Evolutionary conservation across 2,329 filamentous ascomycete species (phyloP).

Genomic region (Colletotrichum sp.): DNA sequence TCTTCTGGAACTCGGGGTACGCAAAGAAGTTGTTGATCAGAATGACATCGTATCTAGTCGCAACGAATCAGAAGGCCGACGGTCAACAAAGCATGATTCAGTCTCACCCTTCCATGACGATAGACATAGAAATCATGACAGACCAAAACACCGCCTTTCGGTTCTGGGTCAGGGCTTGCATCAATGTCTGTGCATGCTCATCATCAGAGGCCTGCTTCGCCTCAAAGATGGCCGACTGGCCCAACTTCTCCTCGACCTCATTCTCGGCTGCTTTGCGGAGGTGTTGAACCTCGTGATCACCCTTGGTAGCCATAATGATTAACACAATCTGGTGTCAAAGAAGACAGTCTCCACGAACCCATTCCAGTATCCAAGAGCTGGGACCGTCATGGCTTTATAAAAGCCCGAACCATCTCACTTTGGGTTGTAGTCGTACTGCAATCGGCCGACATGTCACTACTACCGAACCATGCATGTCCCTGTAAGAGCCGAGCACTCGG

Average conservation of each 20-base stretch:
- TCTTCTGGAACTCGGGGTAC: slow-evolving; percentile 41
- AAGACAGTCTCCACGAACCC: background rate
- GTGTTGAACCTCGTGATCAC: slow-evolving; percentile 3
- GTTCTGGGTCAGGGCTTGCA: slow-evolving; percentile 32
- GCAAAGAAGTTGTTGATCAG: slow-evolving; percentile 49
- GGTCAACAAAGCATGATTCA: rapidly evolving
- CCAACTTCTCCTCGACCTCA: slow-evolving; percentile 13
- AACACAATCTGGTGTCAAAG: background rate
- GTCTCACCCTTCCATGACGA: slow-evolving; percentile 56
- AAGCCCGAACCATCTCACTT: background rate
- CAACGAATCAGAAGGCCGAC: rapidly evolving
- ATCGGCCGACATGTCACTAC: background rate
- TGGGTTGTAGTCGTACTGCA: background rate
- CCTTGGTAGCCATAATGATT: background rate
- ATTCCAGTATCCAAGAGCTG: background rate
- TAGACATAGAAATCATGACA: slow-evolving; percentile 43
- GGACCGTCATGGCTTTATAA: background rate
- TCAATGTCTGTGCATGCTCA: slow-evolving; percentile 29
- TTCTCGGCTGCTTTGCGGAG: slow-evolving; percentile 10
- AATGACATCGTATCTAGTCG: background rate
- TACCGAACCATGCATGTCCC: background rate
- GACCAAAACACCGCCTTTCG: slow-evolving; percentile 43
- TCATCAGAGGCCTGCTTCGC: slow-evolving; percentile 16
- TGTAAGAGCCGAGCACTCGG: background rate
- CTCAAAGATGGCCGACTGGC: slow-evolving; percentile 12